Percentiles rank a stretch among this genome's conserved stretches.
These are phyloP conservation scores for Iris macrosiphon DNA, from an alignment of 106 monocot species.

Conservation along the genomic window DNA sequence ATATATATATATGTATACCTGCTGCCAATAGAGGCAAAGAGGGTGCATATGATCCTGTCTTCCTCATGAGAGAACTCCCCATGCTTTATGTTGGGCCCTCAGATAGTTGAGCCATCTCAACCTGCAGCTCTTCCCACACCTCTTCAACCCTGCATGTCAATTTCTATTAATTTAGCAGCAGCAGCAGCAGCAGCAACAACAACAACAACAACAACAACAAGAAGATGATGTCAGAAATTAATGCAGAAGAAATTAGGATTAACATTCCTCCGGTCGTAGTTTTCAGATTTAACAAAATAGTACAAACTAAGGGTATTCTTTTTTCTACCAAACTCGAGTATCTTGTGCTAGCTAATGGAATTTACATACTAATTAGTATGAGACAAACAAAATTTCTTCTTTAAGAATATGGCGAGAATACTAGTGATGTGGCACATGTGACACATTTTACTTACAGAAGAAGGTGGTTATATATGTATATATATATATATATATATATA, in stretches of 20 bases:
- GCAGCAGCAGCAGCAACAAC: not conserved
- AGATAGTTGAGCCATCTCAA: constrained; percentile 80
- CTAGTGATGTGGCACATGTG: too few relatives aligned
- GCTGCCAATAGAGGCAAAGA: constrained; percentile 58
- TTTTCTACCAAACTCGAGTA: too few relatives aligned
- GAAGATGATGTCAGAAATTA: not conserved
- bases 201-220: not conserved
- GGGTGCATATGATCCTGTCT: constrained; percentile 46
- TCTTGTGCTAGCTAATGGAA: too few relatives aligned
- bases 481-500: not conserved
- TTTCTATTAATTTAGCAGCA: not conserved
- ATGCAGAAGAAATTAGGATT: too few relatives aligned
- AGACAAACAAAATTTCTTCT: too few relatives aligned
- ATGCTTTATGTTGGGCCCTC: constrained; percentile 64
- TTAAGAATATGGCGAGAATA: too few relatives aligned
- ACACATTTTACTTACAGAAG: not conserved
- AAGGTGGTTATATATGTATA: not conserved
- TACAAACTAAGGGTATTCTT: too few relatives aligned
- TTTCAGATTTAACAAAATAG: too few relatives aligned
- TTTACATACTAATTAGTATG: too few relatives aligned
- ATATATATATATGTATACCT: too few relatives aligned
- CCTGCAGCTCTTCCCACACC: constrained; percentile 97
- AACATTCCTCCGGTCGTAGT: too few relatives aligned
- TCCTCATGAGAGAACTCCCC: constrained; percentile 57
- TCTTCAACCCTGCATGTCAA: constrained; percentile 53